Conservation (phyloP, 345 rosid species). For the Kandelia obovata region DNA sequence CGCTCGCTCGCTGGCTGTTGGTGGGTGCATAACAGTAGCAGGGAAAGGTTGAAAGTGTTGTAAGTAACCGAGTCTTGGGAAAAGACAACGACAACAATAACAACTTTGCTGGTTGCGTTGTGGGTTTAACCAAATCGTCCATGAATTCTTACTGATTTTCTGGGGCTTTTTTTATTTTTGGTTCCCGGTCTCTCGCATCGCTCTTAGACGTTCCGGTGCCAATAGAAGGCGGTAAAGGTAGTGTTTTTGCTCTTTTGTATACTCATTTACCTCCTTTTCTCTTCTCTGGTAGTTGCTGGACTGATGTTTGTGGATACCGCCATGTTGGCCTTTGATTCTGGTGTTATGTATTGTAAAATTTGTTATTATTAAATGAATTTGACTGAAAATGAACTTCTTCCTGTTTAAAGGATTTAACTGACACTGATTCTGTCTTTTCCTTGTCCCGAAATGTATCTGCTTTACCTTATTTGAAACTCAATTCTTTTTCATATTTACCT, state of each 20-base stretch:
- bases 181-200: background rate
- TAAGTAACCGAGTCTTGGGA: background rate
- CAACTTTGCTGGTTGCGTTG: conserved; percentile 1
- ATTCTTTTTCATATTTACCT: background rate
- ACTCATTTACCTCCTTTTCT: background rate
- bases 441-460: conserved; percentile 6
- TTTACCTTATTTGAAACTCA: conserved; percentile 20
- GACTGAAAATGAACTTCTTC: conserved; percentile 10
- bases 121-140: conserved; percentile 6
- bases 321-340: conserved; percentile 21
- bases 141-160: conserved; percentile 27
- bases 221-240: conserved; percentile 40
- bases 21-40: background rate
- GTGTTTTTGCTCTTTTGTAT: conserved; percentile 6
- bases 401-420: conserved; percentile 1
- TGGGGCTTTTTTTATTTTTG: conserved; percentile 9
- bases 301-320: conserved; percentile 24
- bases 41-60: background rate
- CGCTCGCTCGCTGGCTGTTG: conserved; percentile 23
- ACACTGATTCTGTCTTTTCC: conserved; percentile 8
- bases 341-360: conserved; percentile 9
- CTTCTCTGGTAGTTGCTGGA: conserved; percentile 1
- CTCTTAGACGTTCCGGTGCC: background rate
- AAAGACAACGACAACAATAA: background rate
- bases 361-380: conserved; percentile 17